Evolutionary conservation across 1,284 basidiomycete genomes (phyloP).

Genomic region (Cerrena zonata): DNA sequence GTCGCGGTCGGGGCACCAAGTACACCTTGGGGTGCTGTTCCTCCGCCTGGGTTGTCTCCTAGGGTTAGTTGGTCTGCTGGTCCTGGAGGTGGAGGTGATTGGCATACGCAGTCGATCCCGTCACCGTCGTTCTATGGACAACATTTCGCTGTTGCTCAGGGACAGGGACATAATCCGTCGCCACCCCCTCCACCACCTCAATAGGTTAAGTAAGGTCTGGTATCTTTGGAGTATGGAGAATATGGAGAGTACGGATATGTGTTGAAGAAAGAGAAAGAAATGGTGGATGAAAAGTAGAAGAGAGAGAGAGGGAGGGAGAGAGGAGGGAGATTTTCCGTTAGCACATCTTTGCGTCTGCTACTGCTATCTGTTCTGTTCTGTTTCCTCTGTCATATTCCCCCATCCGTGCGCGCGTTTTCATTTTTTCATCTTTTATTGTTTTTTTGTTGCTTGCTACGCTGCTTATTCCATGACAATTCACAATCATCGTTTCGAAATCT

Average conservation of each 20-base stretch:
- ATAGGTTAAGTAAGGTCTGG: constrained; percentile 33
- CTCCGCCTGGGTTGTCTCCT: constrained; percentile 30
- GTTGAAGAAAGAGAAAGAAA: no score
- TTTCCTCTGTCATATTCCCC: no score
- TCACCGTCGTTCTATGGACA: constrained; percentile 39
- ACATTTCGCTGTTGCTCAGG: constrained; percentile 42
- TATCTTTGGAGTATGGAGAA: neutral
- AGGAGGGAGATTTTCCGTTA: no score
- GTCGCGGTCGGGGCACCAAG: constrained; percentile 47
- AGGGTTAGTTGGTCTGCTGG: constrained; percentile 31
- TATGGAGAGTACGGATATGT: neutral
- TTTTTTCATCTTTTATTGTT: no score
- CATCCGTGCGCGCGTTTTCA: no score
- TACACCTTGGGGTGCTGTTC: constrained; percentile 37
- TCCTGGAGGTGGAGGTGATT: constrained; percentile 33
- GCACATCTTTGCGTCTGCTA: no score
- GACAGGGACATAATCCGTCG: constrained; percentile 37
- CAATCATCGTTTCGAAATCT: no score
- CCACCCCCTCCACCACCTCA: constrained; percentile 49
- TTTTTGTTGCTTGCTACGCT: no score
- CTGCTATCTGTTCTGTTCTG: no score
- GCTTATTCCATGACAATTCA: no score
- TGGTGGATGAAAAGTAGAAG: no score
- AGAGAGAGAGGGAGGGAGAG: no score
- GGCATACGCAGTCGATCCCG: constrained; percentile 51